Evolutionary conservation across 176 grass and related monocot species (phyloP), one percentile per base, ranked within the genome.

Genomic region (Metroxylon sagu): DNA sequence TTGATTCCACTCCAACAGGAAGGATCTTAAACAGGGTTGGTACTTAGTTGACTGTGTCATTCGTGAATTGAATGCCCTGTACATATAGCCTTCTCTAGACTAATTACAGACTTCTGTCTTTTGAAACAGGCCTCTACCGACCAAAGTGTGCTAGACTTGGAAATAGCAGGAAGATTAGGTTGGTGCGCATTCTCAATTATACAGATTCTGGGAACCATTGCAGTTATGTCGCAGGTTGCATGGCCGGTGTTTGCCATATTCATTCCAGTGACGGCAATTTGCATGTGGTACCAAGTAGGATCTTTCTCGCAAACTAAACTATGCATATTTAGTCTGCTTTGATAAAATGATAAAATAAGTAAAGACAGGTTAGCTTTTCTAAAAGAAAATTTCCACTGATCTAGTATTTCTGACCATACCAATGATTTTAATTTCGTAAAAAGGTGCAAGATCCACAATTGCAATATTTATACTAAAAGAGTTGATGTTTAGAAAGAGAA

Each of bases 201-300:
- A 91, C 93, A 88, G 66, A 82, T 97, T 56, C 53, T 91, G 19
- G 93, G 83, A 16, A 97, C 93, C 56, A 75, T 97, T 74, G 81
- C 55, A 4, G 84, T 97, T 16, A 97, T 97, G 93, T 97, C 93
- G 25, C 93, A 97, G 29, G 80, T 97, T 59, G 93, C 93, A 72
- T 97, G 93, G 93, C 93, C 84, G 56, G 84, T 97, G 61, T 91
- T 97, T 73, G 84, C 59, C 48, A 91, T 97, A 65, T 91, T 97
- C 26, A 17, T 97, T 85, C 93, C 93, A 27, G 87, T 97, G 54
- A 91, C 84, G 6, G 59, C 76, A 48, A 58, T 88, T 70, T 91
- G 87, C 56, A 74, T 80, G 50, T 61, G 69, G 62, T 91, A 67
- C 68, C 87, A 91, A 60, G 93, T 97, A 97, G 75, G 81, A 79